phyloP scores from a whole-genome alignment of 495 filamentous ascomycete genomes.

The Talaromyces stipitatus region DNA sequence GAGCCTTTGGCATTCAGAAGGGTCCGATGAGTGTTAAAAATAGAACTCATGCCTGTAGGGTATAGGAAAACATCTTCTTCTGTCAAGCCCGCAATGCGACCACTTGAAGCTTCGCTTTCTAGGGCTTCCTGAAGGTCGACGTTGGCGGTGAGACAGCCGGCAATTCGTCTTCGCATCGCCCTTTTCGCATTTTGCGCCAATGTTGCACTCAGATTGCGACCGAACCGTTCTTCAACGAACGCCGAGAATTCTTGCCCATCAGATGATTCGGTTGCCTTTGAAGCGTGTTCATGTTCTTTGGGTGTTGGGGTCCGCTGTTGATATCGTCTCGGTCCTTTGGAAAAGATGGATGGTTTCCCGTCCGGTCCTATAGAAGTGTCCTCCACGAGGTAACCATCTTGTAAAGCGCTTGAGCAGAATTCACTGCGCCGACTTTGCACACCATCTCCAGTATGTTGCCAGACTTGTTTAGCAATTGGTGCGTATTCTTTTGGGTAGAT shows the following conservation, averaged over 20 bases:
- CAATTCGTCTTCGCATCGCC: constrained; percentile 79
- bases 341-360: constrained; percentile 14
- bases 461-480: constrained; percentile 75
- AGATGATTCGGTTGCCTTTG: constrained; percentile 12
- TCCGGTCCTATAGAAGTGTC: constrained; percentile 31
- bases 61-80: constrained; percentile 88
- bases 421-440: constrained; percentile 87
- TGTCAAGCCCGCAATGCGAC: constrained; percentile 60
- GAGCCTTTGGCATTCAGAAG: constrained; percentile 48
- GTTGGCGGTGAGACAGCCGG: constrained; percentile 72
- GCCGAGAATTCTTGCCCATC: constrained; percentile 61
- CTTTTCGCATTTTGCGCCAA: constrained; percentile 75
- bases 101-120: constrained; percentile 30
- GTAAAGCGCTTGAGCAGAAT: constrained; percentile 69
- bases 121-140: constrained; percentile 61
- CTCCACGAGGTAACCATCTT: constrained; percentile 60
- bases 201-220: constrained; percentile 74
- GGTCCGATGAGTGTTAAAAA: constrained; percentile 77
- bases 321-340: constrained; percentile 66
- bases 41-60: constrained; percentile 88
- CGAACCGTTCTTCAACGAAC: constrained; percentile 93
- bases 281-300: constrained; percentile 32
- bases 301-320: constrained; percentile 31
- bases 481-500: constrained; percentile 60
- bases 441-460: constrained; percentile 96